Percentiles rank a stretch among this genome's conserved stretches.
phyloP scores from a whole-genome alignment of 2,329 filamentous ascomycete species.

The Fusarium devonianum region DNA sequence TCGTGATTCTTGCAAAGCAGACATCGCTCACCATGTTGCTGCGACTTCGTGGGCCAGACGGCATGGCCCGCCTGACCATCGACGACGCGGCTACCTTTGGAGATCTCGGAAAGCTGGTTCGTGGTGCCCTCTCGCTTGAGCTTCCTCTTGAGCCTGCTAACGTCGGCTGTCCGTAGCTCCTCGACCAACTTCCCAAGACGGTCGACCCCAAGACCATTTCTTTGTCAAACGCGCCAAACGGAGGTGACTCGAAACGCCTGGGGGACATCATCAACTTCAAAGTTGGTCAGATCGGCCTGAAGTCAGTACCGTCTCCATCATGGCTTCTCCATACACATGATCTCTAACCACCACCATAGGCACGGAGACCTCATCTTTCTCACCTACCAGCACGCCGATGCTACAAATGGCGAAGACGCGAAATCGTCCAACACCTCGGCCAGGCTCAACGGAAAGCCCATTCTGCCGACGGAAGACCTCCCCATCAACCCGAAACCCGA shows the following conservation, averaged over 20 bases:
- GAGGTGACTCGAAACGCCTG: constrained; percentile 65
- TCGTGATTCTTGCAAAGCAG: not conserved
- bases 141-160: constrained; percentile 19
- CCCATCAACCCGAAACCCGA: constrained; percentile 75
- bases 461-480: constrained; percentile 72
- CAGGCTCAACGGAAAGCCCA: constrained; percentile 79
- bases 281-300: constrained; percentile 66
- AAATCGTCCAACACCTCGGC: constrained; percentile 59
- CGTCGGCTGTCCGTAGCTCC: constrained; percentile 52
- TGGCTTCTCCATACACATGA: not conserved
- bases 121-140: constrained; percentile 9
- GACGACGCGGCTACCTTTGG: constrained; percentile 77
- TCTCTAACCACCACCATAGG: constrained; percentile 44
- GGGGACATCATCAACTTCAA: constrained; percentile 63
- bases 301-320: constrained; percentile 49
- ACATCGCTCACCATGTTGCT: constrained; percentile 70
- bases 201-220: constrained; percentile 67
- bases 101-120: constrained; percentile 63
- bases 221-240: constrained; percentile 67
- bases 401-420: constrained; percentile 41
- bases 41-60: constrained; percentile 88
- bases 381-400: constrained; percentile 71
- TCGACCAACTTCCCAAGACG: constrained; percentile 66
- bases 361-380: constrained; percentile 94
- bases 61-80: constrained; percentile 85